Evolutionary conservation across 805 yeast species (phyloP), one percentile per base, ranked within the genome.

Genomic region (Pichia paraexigua): DNA sequence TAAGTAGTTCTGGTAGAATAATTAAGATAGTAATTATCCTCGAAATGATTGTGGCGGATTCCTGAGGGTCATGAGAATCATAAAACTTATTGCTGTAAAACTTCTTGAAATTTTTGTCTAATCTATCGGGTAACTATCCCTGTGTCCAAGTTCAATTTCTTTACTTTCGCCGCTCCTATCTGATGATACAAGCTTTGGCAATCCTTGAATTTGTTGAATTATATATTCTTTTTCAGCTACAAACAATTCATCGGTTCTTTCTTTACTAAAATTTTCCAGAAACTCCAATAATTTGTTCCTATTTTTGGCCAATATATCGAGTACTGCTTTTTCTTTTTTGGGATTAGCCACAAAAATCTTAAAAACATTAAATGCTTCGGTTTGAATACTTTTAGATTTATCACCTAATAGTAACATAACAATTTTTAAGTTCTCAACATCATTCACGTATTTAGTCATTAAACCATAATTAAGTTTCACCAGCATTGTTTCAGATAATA

Each of bases 321-420:
- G 70, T 2, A 94, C 82, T 9, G 84, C 80, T 64, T 84, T 89
- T 2, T 89, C 75, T 65, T 91, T 91, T 56, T 85, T 82, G 6
- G 99, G 99, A 67, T 94, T 94, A 5, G 97, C 98, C n/a, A 90
- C 90, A 68, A 94, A 89, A 41, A 91, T 86, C 69, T 92, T 94
- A 72, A 94, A 92, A 40, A 92, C 85, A 58, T 94, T 91, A 63
- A 94, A 94, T 5, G 96, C 90, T 66, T 94, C 98, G 50, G 80
- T 68, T 64, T 91, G 97, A 53, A 94, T 76, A 66, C 91, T 91
- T 63, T 85, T 87, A 56, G 95, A 88, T 68, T 85, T 87, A 66
- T 92, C 97, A 53, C 94, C 83, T 56, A 94, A 71, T 54, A 90
- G 68, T 39, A 85, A 76, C 99, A 94, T 94, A 27, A 88, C 78